Evolutionary conservation across 2,329 filamentous ascomycete species (phyloP).

Genomic region (Hypoxylon sp.): DNA sequence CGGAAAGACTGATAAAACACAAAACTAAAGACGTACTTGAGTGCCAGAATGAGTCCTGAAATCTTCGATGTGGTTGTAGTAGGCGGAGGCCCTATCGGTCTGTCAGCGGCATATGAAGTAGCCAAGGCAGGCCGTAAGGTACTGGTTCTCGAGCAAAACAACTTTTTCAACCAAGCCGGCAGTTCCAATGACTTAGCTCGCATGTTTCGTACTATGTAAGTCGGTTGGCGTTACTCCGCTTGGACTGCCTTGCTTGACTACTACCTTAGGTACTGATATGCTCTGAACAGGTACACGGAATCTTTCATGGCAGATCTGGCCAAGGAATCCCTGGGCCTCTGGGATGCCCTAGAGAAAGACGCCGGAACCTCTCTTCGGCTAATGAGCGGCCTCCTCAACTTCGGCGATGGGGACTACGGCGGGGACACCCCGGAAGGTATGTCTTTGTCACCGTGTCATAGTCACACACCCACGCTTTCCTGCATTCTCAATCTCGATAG

Average conservation of each 20-base stretch:
- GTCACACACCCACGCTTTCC: too few relatives aligned
- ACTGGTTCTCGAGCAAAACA: conserved; percentile 27
- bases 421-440: conserved; percentile 1
- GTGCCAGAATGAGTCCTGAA: too few relatives aligned
- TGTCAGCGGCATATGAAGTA: conserved; percentile 24
- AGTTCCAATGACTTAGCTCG: conserved; percentile 4
- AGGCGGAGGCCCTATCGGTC: conserved; percentile 34
- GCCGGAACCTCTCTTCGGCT: conserved; percentile 1
- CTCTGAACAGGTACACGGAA: conserved; percentile 11
- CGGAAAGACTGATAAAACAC: too few relatives aligned
- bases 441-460: too few relatives aligned
- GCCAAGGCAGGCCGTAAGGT: conserved; percentile 12
- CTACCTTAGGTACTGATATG: too few relatives aligned
- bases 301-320: conserved; percentile 6
- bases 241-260: too few relatives aligned
- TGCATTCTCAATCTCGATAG: not conserved
- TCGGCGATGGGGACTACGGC: conserved; percentile 2
- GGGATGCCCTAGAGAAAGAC: conserved; percentile 3
- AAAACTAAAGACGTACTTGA: too few relatives aligned
- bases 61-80: conserved; percentile 22
- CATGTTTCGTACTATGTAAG: conserved; percentile 8
- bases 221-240: too few relatives aligned
- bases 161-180: conserved; percentile 7
- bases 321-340: not conserved
- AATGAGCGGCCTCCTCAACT: conserved; percentile 7